phyloP scores from a whole-genome alignment of 169 alveolate species.

The Cryptosporidium parvum region DNA sequence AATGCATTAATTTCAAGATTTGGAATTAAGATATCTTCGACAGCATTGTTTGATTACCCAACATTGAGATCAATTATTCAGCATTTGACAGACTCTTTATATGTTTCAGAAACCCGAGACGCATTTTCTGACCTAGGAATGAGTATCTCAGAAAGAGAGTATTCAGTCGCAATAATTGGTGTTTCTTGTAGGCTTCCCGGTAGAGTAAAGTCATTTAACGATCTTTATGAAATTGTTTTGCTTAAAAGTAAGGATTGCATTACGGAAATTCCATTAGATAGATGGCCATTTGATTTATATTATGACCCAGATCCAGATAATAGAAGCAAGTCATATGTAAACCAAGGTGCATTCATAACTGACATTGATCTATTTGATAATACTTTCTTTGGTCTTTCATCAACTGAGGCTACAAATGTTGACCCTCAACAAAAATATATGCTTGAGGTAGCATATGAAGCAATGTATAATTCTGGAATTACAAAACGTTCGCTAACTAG shows the following conservation, averaged over 20 bases:
- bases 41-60: conserved; percentile 82
- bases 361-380: conserved; percentile 83
- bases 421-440: conserved; percentile 86
- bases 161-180: conserved; percentile 77
- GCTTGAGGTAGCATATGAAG: conserved; percentile 81
- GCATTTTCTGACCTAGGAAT: too few relatives aligned
- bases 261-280: conserved; percentile 79
- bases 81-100: conserved; percentile 6
- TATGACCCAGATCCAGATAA: conserved; percentile 82
- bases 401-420: conserved; percentile 83
- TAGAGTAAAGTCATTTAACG: conserved; percentile 76
- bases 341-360: conserved; percentile 85
- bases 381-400: conserved; percentile 78
- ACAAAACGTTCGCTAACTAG: too few relatives aligned
- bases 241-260: conserved; percentile 78
- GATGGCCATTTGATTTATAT: conserved; percentile 85
- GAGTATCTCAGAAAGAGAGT: neutral
- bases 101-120: neutral
- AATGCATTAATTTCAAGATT: conserved; percentile 78
- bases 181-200: conserved; percentile 83
- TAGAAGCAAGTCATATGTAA: conserved; percentile 80
- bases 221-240: conserved; percentile 79
- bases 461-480: conserved; percentile 1
- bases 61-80: conserved; percentile 54
- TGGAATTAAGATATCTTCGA: conserved; percentile 79